phyloP scores from a whole-genome alignment of 352 stramenopile species.

The Globisporangium spinosum region DNA sequence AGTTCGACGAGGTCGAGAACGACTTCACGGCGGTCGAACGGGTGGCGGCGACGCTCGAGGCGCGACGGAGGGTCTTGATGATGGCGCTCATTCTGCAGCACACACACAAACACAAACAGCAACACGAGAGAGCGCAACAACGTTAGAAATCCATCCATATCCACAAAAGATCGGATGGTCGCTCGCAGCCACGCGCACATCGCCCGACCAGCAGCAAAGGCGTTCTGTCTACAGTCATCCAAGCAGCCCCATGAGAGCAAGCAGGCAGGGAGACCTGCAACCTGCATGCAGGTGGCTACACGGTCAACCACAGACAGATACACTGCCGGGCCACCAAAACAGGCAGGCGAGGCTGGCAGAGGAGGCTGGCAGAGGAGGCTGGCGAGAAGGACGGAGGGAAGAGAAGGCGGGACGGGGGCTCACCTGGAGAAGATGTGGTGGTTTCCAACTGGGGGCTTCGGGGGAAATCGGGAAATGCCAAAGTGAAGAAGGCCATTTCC shows the following conservation, averaged over 20 bases:
- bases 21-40: conserved; percentile 43
- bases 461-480: conserved; percentile 7
- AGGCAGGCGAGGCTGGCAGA: background rate
- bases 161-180: background rate
- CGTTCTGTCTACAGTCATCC: background rate
- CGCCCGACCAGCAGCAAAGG: background rate
- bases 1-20: conserved; percentile 65
- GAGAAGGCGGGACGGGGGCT: background rate
- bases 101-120: background rate
- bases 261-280: background rate
- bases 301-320: background rate
- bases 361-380: too few species aligned
- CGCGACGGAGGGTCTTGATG: conserved; percentile 61
- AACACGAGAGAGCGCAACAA: background rate
- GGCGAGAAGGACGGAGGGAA: background rate
- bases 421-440: conserved; percentile 10
- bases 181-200: background rate
- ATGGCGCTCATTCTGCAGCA: conserved; percentile 51
- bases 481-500: background rate
- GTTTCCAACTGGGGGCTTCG: conserved; percentile 7
- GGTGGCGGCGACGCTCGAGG: conserved; percentile 36
- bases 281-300: conserved; percentile 3
- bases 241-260: background rate
- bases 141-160: conserved; percentile 6
- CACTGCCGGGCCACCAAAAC: background rate